Evolutionary conservation across 768 basidiomycete species (phyloP).

Genomic region (Russula abietina): DNA sequence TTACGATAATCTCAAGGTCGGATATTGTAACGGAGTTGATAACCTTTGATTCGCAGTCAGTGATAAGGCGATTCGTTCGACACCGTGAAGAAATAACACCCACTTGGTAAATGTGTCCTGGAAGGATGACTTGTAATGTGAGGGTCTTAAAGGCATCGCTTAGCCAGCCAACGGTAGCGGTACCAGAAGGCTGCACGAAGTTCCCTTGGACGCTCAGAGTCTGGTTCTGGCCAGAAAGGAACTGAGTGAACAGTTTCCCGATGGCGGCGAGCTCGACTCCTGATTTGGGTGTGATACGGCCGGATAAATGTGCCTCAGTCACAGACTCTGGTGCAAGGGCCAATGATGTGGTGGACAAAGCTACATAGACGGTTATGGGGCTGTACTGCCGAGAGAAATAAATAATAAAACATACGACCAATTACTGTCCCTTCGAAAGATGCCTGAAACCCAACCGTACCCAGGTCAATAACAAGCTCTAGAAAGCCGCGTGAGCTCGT

Average conservation of each 20-base stretch:
- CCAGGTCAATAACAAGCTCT: slow-evolving; percentile 68
- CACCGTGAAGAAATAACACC: neutral
- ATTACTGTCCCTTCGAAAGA: slow-evolving; percentile 51
- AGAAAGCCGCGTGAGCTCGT: slow-evolving; percentile 8
- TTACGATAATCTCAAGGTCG: slow-evolving; percentile 51
- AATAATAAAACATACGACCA: slow-evolving; percentile 46
- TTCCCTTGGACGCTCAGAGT: slow-evolving; percentile 54
- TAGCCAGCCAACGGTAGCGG: slow-evolving; percentile 52
- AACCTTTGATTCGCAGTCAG: slow-evolving; percentile 34
- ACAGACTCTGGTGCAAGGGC: slow-evolving; percentile 44
- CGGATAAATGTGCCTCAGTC: slow-evolving; percentile 50
- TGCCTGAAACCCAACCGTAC: slow-evolving; percentile 55
- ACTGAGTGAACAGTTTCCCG: slow-evolving; percentile 61
- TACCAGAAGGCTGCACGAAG: slow-evolving; percentile 53
- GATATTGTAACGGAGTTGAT: slow-evolving; percentile 57
- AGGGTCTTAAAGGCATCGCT: slow-evolving; percentile 66
- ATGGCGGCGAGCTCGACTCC: slow-evolving; percentile 48
- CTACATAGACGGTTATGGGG: slow-evolving; percentile 33
- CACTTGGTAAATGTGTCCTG: slow-evolving; percentile 52
- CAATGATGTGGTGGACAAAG: slow-evolving; percentile 46
- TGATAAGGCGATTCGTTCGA: neutral
- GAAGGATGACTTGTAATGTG: slow-evolving; percentile 52
- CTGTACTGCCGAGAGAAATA: neutral
- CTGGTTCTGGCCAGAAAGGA: slow-evolving; percentile 56
- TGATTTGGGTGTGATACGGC: slow-evolving; percentile 57